phyloP scores from a whole-genome alignment of 768 basidiomycete genomes.

The Lentinus brumalis region DNA sequence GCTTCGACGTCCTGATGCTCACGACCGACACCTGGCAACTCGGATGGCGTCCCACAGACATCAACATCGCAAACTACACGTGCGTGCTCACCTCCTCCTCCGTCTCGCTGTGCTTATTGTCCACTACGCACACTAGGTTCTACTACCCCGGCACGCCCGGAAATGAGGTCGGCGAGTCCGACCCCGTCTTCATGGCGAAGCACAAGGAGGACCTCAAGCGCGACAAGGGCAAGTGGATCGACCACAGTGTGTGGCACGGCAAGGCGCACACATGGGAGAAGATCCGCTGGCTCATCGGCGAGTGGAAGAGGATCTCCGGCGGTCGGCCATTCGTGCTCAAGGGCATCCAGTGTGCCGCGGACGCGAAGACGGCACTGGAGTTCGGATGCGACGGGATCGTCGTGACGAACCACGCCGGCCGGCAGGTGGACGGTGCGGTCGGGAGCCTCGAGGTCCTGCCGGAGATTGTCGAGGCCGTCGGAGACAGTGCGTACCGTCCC shows the following conservation, averaged over 20 bases:
- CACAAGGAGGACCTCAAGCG: constrained; percentile 41
- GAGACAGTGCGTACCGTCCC: constrained; percentile 40
- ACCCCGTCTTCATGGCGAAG: constrained; percentile 54
- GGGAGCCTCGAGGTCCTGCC: constrained; percentile 51
- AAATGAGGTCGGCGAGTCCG: constrained; percentile 48
- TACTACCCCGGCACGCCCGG: constrained; percentile 39
- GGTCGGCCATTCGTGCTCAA: constrained; percentile 56
- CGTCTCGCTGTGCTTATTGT: not conserved
- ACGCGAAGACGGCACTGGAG: constrained; percentile 49
- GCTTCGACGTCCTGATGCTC: constrained; percentile 50
- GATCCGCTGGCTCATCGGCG: constrained; percentile 48
- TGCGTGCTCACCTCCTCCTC: constrained; percentile 18
- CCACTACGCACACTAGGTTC: constrained; percentile 31
- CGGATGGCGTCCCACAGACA: constrained; percentile 51
- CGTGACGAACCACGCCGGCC: constrained; percentile 57
- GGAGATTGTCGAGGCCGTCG: constrained; percentile 53
- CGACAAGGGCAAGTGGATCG: constrained; percentile 51
- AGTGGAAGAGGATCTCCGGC: constrained; percentile 51
- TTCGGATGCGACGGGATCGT: constrained; percentile 55
- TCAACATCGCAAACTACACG: constrained; percentile 53
- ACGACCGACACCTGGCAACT: constrained; percentile 55
- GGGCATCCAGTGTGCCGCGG: constrained; percentile 50
- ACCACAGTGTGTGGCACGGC: constrained; percentile 50
- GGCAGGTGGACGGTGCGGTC: constrained; percentile 60
- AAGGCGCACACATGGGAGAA: constrained; percentile 57